A percentile compares a stretch with the other conserved stretches of the same genome.
These are phyloP conservation scores for Ceratocystis papillata DNA, from an alignment of 2,329 filamentous ascomycete species.

Conservation along the genomic window DNA sequence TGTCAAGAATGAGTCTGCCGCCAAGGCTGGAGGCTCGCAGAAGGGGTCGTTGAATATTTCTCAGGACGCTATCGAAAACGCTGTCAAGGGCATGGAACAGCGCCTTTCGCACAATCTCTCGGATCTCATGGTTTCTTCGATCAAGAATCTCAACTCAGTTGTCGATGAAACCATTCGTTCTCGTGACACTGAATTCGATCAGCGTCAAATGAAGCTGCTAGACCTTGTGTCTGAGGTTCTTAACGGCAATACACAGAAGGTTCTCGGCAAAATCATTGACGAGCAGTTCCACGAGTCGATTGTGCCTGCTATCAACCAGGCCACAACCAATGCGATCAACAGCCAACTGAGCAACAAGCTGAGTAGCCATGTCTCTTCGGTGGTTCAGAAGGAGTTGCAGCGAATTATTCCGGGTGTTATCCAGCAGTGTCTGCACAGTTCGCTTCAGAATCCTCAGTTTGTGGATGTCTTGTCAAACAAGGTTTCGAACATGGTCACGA, in stretches of 20 bases:
- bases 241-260: constrained; percentile 55
- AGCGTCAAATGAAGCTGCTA: constrained; percentile 44
- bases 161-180: constrained; percentile 52
- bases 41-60: constrained; percentile 30
- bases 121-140: constrained; percentile 43
- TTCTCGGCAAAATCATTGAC: constrained; percentile 64
- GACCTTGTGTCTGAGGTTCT: constrained; percentile 50
- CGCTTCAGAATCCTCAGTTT: constrained; percentile 58
- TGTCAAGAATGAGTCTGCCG: constrained; percentile 22
- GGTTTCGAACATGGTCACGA: constrained; percentile 35
- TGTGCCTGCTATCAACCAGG: constrained; percentile 60
- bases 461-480: constrained; percentile 48
- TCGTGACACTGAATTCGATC: constrained; percentile 43
- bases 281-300: constrained; percentile 65
- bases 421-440: constrained; percentile 53
- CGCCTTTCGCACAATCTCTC: constrained; percentile 42
- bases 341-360: constrained; percentile 61
- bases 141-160: constrained; percentile 52
- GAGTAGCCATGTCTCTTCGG: constrained; percentile 52
- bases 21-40: constrained; percentile 20
- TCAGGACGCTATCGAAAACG: constrained; percentile 41
- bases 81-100: constrained; percentile 45
- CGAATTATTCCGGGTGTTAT: constrained; percentile 57
- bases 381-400: constrained; percentile 63
- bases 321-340: constrained; percentile 56